Conservation (phyloP, 371 early-diverging fungal species). For the Apophysomyces elegans region DNA sequence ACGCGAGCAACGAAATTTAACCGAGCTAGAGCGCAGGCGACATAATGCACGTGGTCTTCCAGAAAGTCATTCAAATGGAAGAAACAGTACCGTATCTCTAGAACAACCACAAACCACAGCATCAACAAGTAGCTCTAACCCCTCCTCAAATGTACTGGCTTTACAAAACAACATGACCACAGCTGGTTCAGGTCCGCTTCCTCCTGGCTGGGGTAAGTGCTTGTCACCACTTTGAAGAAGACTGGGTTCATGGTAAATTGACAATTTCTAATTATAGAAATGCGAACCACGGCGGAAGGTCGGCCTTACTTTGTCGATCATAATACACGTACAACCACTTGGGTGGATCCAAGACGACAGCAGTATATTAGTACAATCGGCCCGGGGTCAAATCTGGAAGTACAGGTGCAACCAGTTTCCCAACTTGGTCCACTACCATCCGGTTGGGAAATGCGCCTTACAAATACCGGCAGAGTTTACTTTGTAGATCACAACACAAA, state of each 20-base stretch:
- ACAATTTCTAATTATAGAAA: slow-evolving; percentile 29
- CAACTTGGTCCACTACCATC: slow-evolving; percentile 90
- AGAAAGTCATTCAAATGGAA: slow-evolving; percentile 50
- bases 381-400: slow-evolving; percentile 58
- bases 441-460: slow-evolving; percentile 98
- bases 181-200: slow-evolving; percentile 85
- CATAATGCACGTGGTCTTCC: slow-evolving; percentile 84
- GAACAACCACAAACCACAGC: slow-evolving; percentile 21
- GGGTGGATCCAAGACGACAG: slow-evolving; percentile 89
- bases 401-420: slow-evolving; percentile 73
- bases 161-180: slow-evolving; percentile 63
- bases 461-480: slow-evolving; percentile 89
- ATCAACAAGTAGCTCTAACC: slow-evolving; percentile 17
- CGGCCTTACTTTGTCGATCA: slow-evolving; percentile 97
- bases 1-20: slow-evolving; percentile 58
- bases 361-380: slow-evolving; percentile 63
- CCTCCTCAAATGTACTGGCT: slow-evolving; percentile 35
- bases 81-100: slow-evolving; percentile 26
- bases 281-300: slow-evolving; percentile 88
- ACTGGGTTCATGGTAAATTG: background rate
- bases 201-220: slow-evolving; percentile 87
- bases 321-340: slow-evolving; percentile 95
- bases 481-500: slow-evolving; percentile 96
- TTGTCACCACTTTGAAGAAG: no score
- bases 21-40: slow-evolving; percentile 75